Conservation (phyloP, 306 rosid genomes). For the Vigna reflexopilosa region DNA sequence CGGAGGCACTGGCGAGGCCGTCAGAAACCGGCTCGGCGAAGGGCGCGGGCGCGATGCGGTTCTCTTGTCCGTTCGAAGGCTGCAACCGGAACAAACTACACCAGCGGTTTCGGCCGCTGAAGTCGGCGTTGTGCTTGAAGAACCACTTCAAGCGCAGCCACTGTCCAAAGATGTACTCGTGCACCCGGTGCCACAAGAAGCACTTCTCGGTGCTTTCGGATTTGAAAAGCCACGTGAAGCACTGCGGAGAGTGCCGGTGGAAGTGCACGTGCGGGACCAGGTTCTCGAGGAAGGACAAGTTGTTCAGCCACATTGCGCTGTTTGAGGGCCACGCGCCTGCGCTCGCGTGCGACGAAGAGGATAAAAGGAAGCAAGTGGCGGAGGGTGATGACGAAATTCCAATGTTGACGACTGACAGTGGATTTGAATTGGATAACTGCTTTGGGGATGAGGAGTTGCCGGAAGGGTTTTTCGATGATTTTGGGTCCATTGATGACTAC, state of each 20-base stretch:
- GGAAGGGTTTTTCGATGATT: conserved; percentile 56
- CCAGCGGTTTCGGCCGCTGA: conserved; percentile 68
- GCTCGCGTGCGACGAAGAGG: conserved; percentile 52
- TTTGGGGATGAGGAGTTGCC: conserved; percentile 46
- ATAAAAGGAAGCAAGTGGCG: conserved; percentile 42
- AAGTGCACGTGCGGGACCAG: conserved; percentile 86
- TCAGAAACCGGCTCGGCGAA: not conserved
- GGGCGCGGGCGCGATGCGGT: conserved; percentile 37
- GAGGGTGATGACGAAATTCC: conserved; percentile 35
- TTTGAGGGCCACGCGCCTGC: conserved; percentile 95
- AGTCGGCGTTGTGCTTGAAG: conserved; percentile 76
- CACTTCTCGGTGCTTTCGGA: conserved; percentile 81
- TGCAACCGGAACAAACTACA: conserved; percentile 71
- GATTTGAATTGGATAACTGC: conserved; percentile 7
- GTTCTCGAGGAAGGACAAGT: conserved; percentile 81
- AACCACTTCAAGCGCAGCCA: conserved; percentile 95
- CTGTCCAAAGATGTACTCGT: conserved; percentile 85
- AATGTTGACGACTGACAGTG: not conserved
- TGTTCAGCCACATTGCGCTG: conserved; percentile 77
- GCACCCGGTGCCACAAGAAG: conserved; percentile 77
- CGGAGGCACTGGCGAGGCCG: conserved; percentile 76
- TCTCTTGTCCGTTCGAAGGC: conserved; percentile 82
- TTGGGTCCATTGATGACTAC: conserved; percentile 53
- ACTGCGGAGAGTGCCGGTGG: conserved; percentile 79
- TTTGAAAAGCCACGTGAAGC: conserved; percentile 75